These are phyloP conservation scores for Triglochin maritima DNA, from an alignment of 106 monocot species.

Conservation along the genomic window DNA sequence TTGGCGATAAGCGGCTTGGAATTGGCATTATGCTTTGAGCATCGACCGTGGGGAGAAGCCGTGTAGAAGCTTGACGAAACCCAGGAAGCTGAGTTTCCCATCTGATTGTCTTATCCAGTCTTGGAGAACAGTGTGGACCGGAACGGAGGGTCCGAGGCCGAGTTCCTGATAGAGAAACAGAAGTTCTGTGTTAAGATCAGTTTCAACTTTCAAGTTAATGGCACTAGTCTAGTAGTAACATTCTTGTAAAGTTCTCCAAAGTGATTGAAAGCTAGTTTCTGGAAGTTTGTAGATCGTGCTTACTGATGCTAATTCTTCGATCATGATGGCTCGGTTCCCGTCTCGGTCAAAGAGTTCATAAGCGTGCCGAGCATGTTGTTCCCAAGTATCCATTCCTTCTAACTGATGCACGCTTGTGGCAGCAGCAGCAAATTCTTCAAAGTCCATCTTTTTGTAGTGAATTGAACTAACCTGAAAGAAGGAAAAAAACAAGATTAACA, in stretches of 20 bases:
- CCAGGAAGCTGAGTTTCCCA: constrained; percentile 95
- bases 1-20: too few relatives aligned
- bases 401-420: constrained; percentile 75
- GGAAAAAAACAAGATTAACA: constrained; percentile 6
- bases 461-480: constrained; percentile 65
- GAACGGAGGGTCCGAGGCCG: constrained; percentile 74
- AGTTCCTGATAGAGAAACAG: constrained; percentile 48
- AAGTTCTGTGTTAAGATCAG: not conserved
- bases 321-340: constrained; percentile 82
- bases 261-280: not conserved
- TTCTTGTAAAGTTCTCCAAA: not conserved
- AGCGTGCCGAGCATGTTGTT: constrained; percentile 73
- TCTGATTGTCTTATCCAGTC: constrained; percentile 95
- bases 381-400: constrained; percentile 75
- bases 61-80: constrained; percentile 85
- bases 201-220: not conserved
- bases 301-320: constrained; percentile 99
- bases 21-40: constrained; percentile 26
- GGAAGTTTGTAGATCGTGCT: not conserved
- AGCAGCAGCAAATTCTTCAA: constrained; percentile 92
- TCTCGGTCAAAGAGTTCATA: constrained; percentile 94
- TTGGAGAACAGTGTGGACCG: constrained; percentile 88
- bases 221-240: too few relatives aligned
- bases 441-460: constrained; percentile 83
- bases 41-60: constrained; percentile 56